Base-by-base conservation (phyloP, 1,139 yeast genomes). In the Lodderomyces beijingensis region DNA sequence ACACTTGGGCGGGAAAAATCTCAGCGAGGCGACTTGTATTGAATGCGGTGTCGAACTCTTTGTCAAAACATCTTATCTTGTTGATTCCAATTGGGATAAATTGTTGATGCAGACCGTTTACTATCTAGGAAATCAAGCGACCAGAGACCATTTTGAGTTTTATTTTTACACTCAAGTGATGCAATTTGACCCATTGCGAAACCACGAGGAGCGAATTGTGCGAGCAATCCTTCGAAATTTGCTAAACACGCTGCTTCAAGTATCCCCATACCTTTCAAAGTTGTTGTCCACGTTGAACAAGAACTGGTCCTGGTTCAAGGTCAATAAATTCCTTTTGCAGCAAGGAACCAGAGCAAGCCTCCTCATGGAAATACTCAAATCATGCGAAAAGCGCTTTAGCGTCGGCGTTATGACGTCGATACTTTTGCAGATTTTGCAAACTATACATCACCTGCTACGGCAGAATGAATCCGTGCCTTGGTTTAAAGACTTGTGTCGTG, bases 91-190 rank as follows among this genome's bases (percentile, higher is more conserved):
- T 37, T 67, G 74, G 73, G 63, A 62, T 33, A 51, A 50, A 28
- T 41, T 67, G 18, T 48, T 64, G 14, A 50, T 63, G 20, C 74
- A 66, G 37, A 57, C 55, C 19, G 66, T 51, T 37, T 68, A 70
- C 1, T 69, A 64, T 35, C 46, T 63, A 28, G 74, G 74, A 3
- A 65, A 65, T 39, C 38, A 52, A 0, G 47, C 50, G 16, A 67
- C 62, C 65, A 47, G 74, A 41, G 59, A 57, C 4, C 50, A 54
- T 33, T 68, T 59, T 42, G 43, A 49, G 2, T 40, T 64, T 30
- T 55, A 44, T 27, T 51, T 66, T 17, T 61, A 60, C 40, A 35
- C 43, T 10, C 55, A 53, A 25, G 46, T 63, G n/a, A 44, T 61
- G 15, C 38, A 46, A 12, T 55, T 40, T 34, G 43, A 58, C 11